These are phyloP conservation scores for Bryum argenteum DNA, from an alignment of 225 moss, liverwort and hornwort species.

Conservation along the genomic window DNA sequence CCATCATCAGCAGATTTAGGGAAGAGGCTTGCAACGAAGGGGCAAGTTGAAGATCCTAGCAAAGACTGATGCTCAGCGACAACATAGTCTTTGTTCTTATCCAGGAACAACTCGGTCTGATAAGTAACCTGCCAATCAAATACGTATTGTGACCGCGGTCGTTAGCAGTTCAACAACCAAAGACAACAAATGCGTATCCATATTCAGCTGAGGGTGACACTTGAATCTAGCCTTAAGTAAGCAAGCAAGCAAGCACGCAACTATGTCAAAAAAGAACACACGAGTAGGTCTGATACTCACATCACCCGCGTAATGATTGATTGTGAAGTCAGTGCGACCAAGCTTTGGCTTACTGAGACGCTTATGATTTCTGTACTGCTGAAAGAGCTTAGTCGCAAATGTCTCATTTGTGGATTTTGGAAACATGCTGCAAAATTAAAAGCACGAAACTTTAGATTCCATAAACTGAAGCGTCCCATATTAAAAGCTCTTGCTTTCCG, in stretches of 20 bases:
- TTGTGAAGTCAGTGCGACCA: slow-evolving; percentile 89
- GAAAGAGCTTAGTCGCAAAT: slow-evolving; percentile 89
- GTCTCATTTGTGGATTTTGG: slow-evolving; percentile 97
- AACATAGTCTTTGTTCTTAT: slow-evolving; percentile 98
- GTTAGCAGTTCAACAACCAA: neutral
- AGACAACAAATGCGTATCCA: neutral
- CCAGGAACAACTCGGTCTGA: slow-evolving; percentile 89
- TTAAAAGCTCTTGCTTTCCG: neutral
- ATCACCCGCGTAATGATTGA: slow-evolving; percentile 97
- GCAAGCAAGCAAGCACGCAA: slow-evolving; percentile 13
- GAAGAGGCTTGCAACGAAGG: slow-evolving; percentile 87
- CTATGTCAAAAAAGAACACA: neutral
- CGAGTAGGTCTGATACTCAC: slow-evolving; percentile 51
- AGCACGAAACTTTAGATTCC: slow-evolving; percentile 29
- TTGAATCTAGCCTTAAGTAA: neutral
- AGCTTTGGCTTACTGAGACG: slow-evolving; percentile 98
- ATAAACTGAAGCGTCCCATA: neutral
- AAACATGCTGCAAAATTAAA: slow-evolving; percentile 79
- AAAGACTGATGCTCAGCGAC: slow-evolving; percentile 97
- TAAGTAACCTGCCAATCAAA: slow-evolving; percentile 75
- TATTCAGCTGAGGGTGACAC: neutral
- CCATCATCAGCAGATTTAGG: slow-evolving; percentile 76
- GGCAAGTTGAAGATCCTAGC: slow-evolving; percentile 83
- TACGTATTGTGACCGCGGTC: neutral
- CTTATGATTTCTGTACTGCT: slow-evolving; percentile 87